These are phyloP conservation scores for Colletotrichum sidae DNA, from an alignment of 2,329 filamentous ascomycete species.

Conservation along the genomic window DNA sequence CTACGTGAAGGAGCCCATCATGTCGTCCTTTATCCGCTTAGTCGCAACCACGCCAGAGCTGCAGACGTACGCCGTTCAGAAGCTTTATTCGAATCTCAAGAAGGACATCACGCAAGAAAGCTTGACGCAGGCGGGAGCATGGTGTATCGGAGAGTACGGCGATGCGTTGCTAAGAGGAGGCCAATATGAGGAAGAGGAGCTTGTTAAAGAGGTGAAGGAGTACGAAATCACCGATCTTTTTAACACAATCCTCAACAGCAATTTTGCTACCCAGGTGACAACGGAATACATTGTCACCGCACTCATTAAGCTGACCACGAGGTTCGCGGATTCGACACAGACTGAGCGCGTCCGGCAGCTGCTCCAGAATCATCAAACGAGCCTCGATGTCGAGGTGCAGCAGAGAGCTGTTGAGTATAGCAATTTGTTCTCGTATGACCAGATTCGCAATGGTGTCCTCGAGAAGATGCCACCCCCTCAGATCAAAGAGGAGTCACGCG, in stretches of 20 bases:
- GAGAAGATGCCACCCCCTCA: slow-evolving; percentile 99
- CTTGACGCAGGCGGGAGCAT: slow-evolving; percentile 90
- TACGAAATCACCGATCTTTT: slow-evolving; percentile 95
- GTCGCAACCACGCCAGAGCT: slow-evolving; percentile 95
- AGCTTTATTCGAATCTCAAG: slow-evolving; percentile 89
- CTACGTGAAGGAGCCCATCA: slow-evolving; percentile 96
- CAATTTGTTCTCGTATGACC: slow-evolving; percentile 92
- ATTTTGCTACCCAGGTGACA: slow-evolving; percentile 89
- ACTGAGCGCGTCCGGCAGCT: slow-evolving; percentile 86
- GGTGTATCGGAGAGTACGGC: slow-evolving; percentile 98
- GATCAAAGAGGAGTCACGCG: slow-evolving; percentile 93
- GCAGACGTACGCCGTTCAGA: slow-evolving; percentile 96
- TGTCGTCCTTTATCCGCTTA: slow-evolving; percentile 95
- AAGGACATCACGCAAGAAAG: slow-evolving; percentile 99
- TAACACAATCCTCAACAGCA: slow-evolving; percentile 90
- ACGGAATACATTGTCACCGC: slow-evolving; percentile 97
- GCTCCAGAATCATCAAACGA: slow-evolving; percentile 81
- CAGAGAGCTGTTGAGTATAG: slow-evolving; percentile 95
- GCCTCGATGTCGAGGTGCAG: slow-evolving; percentile 94
- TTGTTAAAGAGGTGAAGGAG: slow-evolving; percentile 84
- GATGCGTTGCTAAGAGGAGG: slow-evolving; percentile 90
- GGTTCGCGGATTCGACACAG: slow-evolving; percentile 85
- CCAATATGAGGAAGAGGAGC: slow-evolving; percentile 93
- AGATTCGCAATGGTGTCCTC: slow-evolving; percentile 87
- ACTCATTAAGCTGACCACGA: slow-evolving; percentile 92